These are phyloP conservation scores for Spencermartinsiella europaea DNA, from an alignment of 805 yeast species.

Conservation along the genomic window DNA sequence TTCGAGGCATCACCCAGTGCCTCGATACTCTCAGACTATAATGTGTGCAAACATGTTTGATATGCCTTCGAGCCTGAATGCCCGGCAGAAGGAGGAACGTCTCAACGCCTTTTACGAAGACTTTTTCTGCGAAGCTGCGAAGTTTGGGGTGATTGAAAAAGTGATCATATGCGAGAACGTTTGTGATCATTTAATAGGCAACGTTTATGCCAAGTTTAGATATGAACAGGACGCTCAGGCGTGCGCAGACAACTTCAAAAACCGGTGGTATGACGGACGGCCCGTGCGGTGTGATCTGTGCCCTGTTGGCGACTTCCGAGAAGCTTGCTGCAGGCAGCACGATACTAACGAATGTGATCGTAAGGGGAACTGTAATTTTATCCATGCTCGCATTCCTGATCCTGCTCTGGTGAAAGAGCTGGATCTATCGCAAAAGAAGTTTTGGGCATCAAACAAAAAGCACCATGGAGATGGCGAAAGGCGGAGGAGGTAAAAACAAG, in stretches of 20 bases:
- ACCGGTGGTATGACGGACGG: constrained; percentile 73
- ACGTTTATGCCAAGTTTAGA: constrained; percentile 66
- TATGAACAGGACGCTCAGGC: constrained; percentile 51
- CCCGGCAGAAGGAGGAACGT: constrained; percentile 38
- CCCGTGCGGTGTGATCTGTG: constrained; percentile 79
- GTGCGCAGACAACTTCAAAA: constrained; percentile 59
- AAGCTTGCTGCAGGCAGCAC: constrained; percentile 71
- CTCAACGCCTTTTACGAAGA: constrained; percentile 69
- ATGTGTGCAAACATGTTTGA: constrained; percentile 60
- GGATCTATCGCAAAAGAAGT: constrained; percentile 36
- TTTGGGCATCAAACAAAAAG: constrained; percentile 1
- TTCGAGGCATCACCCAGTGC: constrained; percentile 61
- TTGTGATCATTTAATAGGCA: constrained; percentile 69
- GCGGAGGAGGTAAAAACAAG: constrained; percentile 4
- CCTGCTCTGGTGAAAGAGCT: constrained; percentile 39
- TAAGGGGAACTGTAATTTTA: constrained; percentile 80
- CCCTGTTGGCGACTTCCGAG: constrained; percentile 65
- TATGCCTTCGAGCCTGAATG: constrained; percentile 42
- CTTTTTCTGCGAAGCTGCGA: constrained; percentile 55
- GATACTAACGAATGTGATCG: constrained; percentile 63
- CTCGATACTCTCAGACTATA: constrained; percentile 59
- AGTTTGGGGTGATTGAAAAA: constrained; percentile 49
- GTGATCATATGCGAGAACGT: constrained; percentile 78
- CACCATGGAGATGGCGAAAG: not conserved
- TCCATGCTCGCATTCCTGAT: constrained; percentile 65